Conservation (phyloP, 495 filamentous ascomycete genomes). For the Aspergillus bridgeri region DNA sequence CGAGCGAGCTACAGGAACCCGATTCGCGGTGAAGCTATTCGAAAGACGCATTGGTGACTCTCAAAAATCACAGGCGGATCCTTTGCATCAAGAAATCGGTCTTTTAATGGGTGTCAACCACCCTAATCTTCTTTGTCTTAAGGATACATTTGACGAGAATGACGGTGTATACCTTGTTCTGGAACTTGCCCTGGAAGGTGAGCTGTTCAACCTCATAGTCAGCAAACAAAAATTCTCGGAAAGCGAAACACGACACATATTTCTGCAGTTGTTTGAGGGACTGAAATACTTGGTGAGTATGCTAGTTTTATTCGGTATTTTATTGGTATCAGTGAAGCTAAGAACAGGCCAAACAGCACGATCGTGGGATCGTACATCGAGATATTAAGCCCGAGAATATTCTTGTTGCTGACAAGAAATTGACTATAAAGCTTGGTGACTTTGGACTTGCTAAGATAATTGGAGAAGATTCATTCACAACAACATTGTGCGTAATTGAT, state of each 20-base stretch:
- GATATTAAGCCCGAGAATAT: conserved; percentile 99
- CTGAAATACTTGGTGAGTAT: conserved; percentile 87
- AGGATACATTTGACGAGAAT: conserved; percentile 89
- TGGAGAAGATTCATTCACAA: conserved; percentile 97
- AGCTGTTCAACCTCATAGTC: conserved; percentile 93
- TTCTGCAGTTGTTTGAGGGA: conserved; percentile 87
- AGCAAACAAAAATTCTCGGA: conserved; percentile 85
- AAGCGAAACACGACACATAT: conserved; percentile 76
- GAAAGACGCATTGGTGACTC: conserved; percentile 74
- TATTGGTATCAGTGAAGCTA: not conserved
- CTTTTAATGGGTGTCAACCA: conserved; percentile 95
- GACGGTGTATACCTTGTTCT: conserved; percentile 89
- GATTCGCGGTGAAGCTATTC: conserved; percentile 93
- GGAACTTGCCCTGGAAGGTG: conserved; percentile 87
- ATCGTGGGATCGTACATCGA: conserved; percentile 94
- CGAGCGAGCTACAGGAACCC: conserved; percentile 75
- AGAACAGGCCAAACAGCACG: conserved; percentile 61
- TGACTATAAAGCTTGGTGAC: conserved; percentile 90
- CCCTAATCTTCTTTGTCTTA: conserved; percentile 90
- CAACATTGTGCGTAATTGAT: conserved; percentile 63
- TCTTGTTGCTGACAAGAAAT: conserved; percentile 74
- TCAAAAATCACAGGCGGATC: conserved; percentile 76
- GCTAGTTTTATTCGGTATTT: conserved; percentile 1
- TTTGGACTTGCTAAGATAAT: conserved; percentile 99
- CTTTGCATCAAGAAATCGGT: conserved; percentile 91